phyloP scores from a whole-genome alignment of 192 early-diverging fungal species.

The Coemansia guatemalensis region DNA sequence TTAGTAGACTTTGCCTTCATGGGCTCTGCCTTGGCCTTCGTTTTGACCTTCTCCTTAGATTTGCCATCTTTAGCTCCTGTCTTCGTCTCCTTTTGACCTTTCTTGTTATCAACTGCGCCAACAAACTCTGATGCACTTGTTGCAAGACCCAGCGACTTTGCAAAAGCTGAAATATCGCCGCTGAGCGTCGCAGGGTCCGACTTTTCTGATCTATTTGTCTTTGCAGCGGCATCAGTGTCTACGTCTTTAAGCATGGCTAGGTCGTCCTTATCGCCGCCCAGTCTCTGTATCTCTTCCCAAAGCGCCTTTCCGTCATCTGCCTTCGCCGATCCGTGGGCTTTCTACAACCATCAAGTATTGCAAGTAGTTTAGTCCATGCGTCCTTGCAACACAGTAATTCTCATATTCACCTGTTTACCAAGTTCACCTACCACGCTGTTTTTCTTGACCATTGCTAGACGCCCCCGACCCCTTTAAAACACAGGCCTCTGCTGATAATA shows the following conservation, averaged over 20 bases:
- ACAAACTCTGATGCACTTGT: constrained; percentile 33
- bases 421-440: neutral
- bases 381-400: neutral
- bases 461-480: too few species aligned
- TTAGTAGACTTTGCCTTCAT: neutral
- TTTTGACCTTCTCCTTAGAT: constrained; percentile 3
- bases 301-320: constrained; percentile 23
- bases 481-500: neutral
- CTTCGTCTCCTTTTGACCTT: constrained; percentile 1
- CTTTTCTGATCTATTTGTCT: constrained; percentile 20
- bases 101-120: constrained; percentile 32
- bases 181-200: constrained; percentile 16
- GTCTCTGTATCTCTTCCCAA: constrained; percentile 62
- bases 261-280: constrained; percentile 63
- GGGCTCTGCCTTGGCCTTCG: constrained; percentile 5
- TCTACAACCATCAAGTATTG: neutral
- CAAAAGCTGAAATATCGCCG: constrained; percentile 40
- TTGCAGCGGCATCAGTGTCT: constrained; percentile 41
- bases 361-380: neutral
- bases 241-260: constrained; percentile 60
- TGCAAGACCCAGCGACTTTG: constrained; percentile 40
- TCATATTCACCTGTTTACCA: neutral
- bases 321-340: neutral
- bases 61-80: constrained; percentile 4
- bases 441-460: constrained; percentile 18